phyloP scores from a whole-genome alignment of 306 rosid genomes.

The Adenanthera pavonina region DNA sequence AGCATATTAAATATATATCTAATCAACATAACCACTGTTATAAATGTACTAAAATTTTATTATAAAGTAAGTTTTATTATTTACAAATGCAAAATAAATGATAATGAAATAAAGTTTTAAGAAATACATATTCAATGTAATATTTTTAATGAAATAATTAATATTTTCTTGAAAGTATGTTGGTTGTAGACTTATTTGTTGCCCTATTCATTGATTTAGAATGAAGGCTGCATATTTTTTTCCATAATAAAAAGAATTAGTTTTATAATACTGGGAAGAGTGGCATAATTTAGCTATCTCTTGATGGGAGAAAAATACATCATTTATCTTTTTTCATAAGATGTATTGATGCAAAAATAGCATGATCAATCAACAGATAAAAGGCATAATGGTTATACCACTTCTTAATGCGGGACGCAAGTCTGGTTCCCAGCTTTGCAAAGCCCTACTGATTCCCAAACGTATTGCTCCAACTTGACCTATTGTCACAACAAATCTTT shows the following conservation, averaged over 20 bases:
- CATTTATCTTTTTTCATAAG: neutral
- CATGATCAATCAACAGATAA: slow-evolving; percentile 1
- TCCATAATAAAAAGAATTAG: neutral
- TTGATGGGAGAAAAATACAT: neutral
- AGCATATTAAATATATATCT: neutral
- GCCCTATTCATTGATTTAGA: neutral
- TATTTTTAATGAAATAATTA: neutral
- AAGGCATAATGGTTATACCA: slow-evolving; percentile 49
- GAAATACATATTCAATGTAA: neutral
- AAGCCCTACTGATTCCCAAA: slow-evolving; percentile 90
- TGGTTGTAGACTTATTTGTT: neutral
- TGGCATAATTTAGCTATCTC: neutral
- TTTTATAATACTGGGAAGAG: neutral
- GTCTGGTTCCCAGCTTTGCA: slow-evolving; percentile 97
- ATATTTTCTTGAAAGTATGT: neutral
- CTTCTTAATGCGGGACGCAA: slow-evolving; percentile 79
- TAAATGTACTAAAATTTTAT: no score
- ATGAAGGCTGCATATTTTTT: neutral
- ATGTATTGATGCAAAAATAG: neutral
- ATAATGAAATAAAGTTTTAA: neutral
- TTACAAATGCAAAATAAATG: no score
- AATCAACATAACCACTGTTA: neutral
- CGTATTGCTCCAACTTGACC: slow-evolving; percentile 98
- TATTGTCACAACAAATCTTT: slow-evolving; percentile 39
- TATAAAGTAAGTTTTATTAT: no score